phyloP scores from a whole-genome alignment of 306 rosid species.

The Phaseolus lunatus region DNA sequence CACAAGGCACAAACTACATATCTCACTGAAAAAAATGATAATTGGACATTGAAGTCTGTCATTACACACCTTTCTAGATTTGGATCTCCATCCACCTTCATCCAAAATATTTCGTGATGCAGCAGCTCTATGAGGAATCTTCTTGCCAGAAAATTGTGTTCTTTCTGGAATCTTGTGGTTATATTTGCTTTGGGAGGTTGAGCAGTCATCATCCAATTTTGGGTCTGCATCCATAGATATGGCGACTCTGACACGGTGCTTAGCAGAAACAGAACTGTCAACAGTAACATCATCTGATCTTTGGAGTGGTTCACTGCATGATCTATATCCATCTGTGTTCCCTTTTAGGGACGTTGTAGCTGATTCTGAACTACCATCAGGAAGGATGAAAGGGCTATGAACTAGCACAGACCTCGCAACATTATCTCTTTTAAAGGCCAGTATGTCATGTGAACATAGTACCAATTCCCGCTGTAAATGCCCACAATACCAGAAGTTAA shows the following conservation, averaged over 20 bases:
- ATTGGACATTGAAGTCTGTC: background rate
- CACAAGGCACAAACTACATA: slow-evolving; percentile 3
- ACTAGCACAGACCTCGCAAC: slow-evolving; percentile 71
- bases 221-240: slow-evolving; percentile 71
- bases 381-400: slow-evolving; percentile 68
- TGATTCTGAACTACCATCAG: slow-evolving; percentile 94
- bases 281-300: slow-evolving; percentile 94
- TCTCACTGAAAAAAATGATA: background rate
- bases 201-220: slow-evolving; percentile 83
- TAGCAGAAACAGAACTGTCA: slow-evolving; percentile 80
- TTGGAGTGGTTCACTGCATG: slow-evolving; percentile 87
- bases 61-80: slow-evolving; percentile 75
- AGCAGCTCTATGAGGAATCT: slow-evolving; percentile 76
- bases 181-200: slow-evolving; percentile 75
- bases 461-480: slow-evolving; percentile 88
- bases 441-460: slow-evolving; percentile 85
- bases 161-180: slow-evolving; percentile 62
- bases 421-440: slow-evolving; percentile 86
- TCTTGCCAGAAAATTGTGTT: slow-evolving; percentile 83
- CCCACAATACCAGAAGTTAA: slow-evolving; percentile 40
- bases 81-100: slow-evolving; percentile 78
- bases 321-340: slow-evolving; percentile 77
- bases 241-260: slow-evolving; percentile 64
- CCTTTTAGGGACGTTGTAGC: slow-evolving; percentile 96
- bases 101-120: slow-evolving; percentile 60